Evolutionary conservation across 192 early-diverging fungal genomes (phyloP), one percentile per base, ranked within the genome.

Genomic region (Coemansia sp.): DNA sequence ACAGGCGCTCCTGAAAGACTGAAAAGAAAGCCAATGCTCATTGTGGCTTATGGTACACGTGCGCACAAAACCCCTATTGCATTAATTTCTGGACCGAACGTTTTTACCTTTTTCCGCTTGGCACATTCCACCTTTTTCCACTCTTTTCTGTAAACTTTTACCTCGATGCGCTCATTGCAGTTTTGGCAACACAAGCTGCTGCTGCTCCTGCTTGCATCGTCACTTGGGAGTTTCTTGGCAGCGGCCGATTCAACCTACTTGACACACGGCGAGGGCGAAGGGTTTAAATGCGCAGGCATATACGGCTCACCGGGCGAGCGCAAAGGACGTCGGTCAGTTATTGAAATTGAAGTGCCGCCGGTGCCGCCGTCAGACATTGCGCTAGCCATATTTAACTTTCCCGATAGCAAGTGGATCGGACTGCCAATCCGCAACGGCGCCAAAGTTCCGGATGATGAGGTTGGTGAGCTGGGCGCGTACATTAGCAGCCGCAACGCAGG

Each of bases 231-330:
- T 8, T 24, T 49, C 8, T 52, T 12, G 2, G 61, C 32, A 8
- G 47, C 68, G 12, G 76, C 67, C 14, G 76, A 79, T 16, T 41
- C 58, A 13, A 71, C 63, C 45, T 69, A 70, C 26, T 57, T 79
- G 61, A 65, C 68, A 3, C 71, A 79, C 50, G 76, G 66, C 48
- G 63, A 62, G 16, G 70, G 70, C 56, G 76, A 79, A 16, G 76
- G 76, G 39, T 73, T 73, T 50, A 73, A 73, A 57, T 79, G 76
- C 35, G 76, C 76, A 12, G 76, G 76, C 39, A 68, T 79, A 26
- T 79, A 68, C 39, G 71, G 71, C 20, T 70, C 76, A 7, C 53
- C 61, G 9, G 32, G 47, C 38, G 59, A 65, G 18, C 37, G 13
- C 26, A 23, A 59, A 35, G 66, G 70, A 8, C 47, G 63, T 26